These are phyloP conservation scores for Fragaria nilgerrensis DNA, from an alignment of 306 rosid species.

Conservation along the genomic window DNA sequence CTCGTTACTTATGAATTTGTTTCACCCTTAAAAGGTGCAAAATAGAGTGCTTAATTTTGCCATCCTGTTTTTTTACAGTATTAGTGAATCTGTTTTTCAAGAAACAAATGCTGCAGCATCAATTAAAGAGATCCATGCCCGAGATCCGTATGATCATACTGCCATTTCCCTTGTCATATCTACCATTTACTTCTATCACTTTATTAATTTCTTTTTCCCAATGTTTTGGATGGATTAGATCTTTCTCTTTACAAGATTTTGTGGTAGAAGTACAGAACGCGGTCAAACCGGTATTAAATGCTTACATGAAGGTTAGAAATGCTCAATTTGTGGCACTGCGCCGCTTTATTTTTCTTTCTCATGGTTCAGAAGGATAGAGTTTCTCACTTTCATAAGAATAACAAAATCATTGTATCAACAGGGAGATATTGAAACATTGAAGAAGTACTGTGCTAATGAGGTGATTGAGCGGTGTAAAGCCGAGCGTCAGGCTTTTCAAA, in stretches of 20 bases:
- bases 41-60: conserved; percentile 24
- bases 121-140: conserved; percentile 73
- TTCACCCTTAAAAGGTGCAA: not conserved
- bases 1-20: not conserved
- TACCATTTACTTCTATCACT: conserved; percentile 10
- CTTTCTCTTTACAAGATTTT: conserved; percentile 81
- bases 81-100: conserved; percentile 80
- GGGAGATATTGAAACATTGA: conserved; percentile 81
- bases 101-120: conserved; percentile 90
- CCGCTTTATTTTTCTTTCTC: not conserved
- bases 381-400: conserved; percentile 24
- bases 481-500: conserved; percentile 65
- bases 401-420: conserved; percentile 23
- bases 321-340: conserved; percentile 5
- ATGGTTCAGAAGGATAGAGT: conserved; percentile 8
- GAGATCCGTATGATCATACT: conserved; percentile 74
- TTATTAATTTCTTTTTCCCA: not conserved
- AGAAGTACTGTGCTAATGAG: conserved; percentile 73
- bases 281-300: conserved; percentile 82
- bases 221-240: conserved; percentile 38
- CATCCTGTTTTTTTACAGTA: conserved; percentile 40
- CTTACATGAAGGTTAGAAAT: conserved; percentile 65
- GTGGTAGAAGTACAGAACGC: conserved; percentile 82
- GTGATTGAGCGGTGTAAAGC: conserved; percentile 91
- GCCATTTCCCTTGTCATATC: conserved; percentile 17